Evolutionary conservation across 306 rosid species (phyloP), one percentile per base, ranked within the genome.

Genomic region (Styphnolobium japonicum): DNA sequence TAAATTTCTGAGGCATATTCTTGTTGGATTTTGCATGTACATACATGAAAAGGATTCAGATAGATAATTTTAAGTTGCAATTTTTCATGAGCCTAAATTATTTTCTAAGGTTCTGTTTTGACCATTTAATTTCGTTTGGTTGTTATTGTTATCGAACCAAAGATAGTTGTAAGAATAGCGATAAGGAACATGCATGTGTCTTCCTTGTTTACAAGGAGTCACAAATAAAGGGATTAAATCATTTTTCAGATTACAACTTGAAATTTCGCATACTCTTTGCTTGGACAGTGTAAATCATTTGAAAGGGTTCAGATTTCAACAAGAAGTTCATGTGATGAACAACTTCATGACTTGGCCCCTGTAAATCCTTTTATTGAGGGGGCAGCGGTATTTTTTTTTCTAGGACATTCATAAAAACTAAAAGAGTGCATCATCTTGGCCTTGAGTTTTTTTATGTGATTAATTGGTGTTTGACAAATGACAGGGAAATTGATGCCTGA

Each of bases 401-500:
- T 34, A 49, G 9, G 23, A 21, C 11, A 42, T 64, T 4, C 7
- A 27, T 7, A 2, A 15, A 15, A 56, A 23, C 27, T 58, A 3
- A 43, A 9, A 62, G 19, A n/a, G 33, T 27, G 15, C 29, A 31
- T 31, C 39, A 48, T 33, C 6, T 33, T 29, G 15, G 15, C 22
- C n/a, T 19, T 10, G 46, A 48, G 10, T 45, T n/a, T 0, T 0
- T 18, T 4, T 12, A 10, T 34, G 40, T 75, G 67, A 69, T 46
- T 27, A 67, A 66, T 58, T 55, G 76, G 25, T 51, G 37, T n/a
- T 43, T 1, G n/a, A 10, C 45, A 25, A 76, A 7, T 77, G 65
- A 36, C 86, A 94, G 97, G 88, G 66, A 92, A 91, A 57, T 84
- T 91, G 88, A 81, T 87, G 92, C 89, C 95, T 0, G 86, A 90